Percentiles rank a stretch among this genome's conserved stretches.
Conservation (phyloP, 1,284 basidiomycete species). For the Amylostereum chailletii region DNA sequence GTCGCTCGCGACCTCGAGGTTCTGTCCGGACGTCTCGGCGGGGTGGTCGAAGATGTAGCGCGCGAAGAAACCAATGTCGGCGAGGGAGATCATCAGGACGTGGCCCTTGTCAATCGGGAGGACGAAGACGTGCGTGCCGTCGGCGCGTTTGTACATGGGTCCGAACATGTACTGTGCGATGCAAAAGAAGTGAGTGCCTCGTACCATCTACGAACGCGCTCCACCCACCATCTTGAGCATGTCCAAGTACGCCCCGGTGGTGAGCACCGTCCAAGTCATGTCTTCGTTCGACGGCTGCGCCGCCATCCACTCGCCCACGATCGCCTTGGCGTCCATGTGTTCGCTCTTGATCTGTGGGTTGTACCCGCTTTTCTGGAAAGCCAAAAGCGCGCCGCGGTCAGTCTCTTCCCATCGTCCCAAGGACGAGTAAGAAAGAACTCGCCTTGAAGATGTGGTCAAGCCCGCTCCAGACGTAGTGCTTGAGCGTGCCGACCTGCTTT, state of each 20-base stretch:
- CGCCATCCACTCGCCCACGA: constrained; percentile 33
- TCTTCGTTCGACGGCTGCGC: constrained; percentile 30
- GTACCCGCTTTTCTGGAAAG: constrained; percentile 8
- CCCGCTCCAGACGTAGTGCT: constrained; percentile 40
- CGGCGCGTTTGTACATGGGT: constrained; percentile 27
- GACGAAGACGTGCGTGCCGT: constrained; percentile 37
- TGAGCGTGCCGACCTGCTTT: constrained; percentile 26
- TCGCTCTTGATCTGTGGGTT: constrained; percentile 18
- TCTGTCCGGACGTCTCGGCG: constrained; percentile 27
- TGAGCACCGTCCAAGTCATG: constrained; percentile 32
- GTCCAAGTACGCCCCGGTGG: constrained; percentile 36
- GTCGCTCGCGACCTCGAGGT: constrained; percentile 35
- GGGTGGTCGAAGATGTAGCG: constrained; percentile 38
- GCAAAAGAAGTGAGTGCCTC: background rate
- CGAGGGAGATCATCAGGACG: constrained; percentile 35
- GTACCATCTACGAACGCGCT: background rate
- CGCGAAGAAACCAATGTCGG: constrained; percentile 39
- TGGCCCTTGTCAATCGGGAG: constrained; percentile 28
- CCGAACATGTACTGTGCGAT: constrained; percentile 26
- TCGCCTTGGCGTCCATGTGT: constrained; percentile 36
- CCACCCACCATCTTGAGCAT: constrained; percentile 29
- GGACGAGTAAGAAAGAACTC: background rate
- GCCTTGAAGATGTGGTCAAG: constrained; percentile 32
- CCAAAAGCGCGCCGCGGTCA: background rate
- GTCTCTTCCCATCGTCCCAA: background rate